Conservation (phyloP, 1,284 basidiomycete species). For the Pulveroboletus ridleyi region DNA sequence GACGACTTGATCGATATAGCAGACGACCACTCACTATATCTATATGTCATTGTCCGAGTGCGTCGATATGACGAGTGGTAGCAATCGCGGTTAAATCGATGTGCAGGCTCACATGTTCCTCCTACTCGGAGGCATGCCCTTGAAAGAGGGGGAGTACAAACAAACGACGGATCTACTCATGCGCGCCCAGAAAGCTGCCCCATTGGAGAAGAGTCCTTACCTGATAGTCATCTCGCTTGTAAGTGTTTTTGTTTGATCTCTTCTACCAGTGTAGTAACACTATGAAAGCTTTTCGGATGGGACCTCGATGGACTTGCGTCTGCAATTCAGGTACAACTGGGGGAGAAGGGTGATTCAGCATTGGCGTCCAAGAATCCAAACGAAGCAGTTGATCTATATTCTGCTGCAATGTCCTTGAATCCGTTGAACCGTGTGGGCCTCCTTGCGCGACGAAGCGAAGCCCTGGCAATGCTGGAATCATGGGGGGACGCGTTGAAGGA, state of each 20-base stretch:
- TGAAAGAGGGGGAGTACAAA: not conserved
- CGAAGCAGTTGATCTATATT: too few species aligned
- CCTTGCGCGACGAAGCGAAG: too few species aligned
- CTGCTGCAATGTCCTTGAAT: too few species aligned
- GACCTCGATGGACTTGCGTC: too few species aligned
- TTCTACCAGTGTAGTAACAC: too few species aligned
- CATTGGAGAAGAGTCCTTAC: not conserved
- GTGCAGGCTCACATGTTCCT: slow-evolving; percentile 9
- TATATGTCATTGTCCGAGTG: slow-evolving; percentile 10
- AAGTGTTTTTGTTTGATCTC: too few species aligned
- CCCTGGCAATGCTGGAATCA: not conserved
- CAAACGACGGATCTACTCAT: not conserved
- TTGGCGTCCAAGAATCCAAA: too few species aligned
- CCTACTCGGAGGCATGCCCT: not conserved
- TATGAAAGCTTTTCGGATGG: too few species aligned
- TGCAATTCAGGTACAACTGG: too few species aligned
- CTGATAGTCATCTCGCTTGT: slow-evolving; percentile 9
- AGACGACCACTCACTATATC: slow-evolving; percentile 1
- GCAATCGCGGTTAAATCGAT: not conserved
- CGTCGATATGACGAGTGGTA: not conserved
- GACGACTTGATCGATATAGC: slow-evolving; percentile 8
- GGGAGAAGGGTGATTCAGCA: too few species aligned
- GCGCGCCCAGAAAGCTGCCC: not conserved
- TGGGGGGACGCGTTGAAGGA: not conserved
- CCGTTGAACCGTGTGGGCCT: too few species aligned